These are phyloP conservation scores for Catenaria anguillulae DNA, from an alignment of 371 early-diverging fungal genomes.

Conservation along the genomic window DNA sequence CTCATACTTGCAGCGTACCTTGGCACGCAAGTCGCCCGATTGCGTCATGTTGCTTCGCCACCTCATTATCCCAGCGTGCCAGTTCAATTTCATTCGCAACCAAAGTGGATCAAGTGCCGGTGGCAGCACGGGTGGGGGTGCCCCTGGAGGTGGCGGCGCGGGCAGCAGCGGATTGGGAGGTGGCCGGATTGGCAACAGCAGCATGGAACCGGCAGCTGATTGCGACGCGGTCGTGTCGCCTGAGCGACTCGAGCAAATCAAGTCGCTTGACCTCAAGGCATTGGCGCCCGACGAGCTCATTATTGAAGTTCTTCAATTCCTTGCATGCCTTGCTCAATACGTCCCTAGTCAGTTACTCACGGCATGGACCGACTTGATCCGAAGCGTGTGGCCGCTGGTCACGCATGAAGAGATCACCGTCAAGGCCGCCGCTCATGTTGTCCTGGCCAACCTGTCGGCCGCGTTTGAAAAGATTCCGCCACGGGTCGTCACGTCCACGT, in stretches of 20 bases:
- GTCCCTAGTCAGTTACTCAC: background rate
- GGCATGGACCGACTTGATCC: slow-evolving; percentile 51
- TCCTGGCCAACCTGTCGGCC: slow-evolving; percentile 76
- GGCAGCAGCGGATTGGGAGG: no score
- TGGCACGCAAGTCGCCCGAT: background rate
- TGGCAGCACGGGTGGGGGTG: no score
- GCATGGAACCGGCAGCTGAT: no score
- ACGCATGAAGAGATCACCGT: slow-evolving; percentile 81
- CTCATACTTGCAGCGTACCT: background rate
- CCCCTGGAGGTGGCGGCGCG: no score
- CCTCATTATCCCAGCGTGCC: background rate
- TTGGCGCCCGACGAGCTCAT: slow-evolving; percentile 16
- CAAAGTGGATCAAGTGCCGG: no score
- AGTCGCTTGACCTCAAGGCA: background rate
- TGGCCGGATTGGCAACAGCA: no score
- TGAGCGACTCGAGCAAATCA: background rate
- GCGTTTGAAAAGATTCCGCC: slow-evolving; percentile 73
- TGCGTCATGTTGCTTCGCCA: background rate
- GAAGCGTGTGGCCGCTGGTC: slow-evolving; percentile 82
- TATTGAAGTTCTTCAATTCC: background rate
- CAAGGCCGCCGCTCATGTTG: slow-evolving; percentile 87
- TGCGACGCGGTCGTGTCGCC: slow-evolving; percentile 9
- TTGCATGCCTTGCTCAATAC: background rate
- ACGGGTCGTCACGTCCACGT: slow-evolving; percentile 80
- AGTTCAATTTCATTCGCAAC: background rate